Percentiles rank a stretch among this genome's conserved stretches.
These are phyloP conservation scores for Parathielavia hyrcaniae DNA, from an alignment of 495 filamentous ascomycete species.

Conservation along the genomic window DNA sequence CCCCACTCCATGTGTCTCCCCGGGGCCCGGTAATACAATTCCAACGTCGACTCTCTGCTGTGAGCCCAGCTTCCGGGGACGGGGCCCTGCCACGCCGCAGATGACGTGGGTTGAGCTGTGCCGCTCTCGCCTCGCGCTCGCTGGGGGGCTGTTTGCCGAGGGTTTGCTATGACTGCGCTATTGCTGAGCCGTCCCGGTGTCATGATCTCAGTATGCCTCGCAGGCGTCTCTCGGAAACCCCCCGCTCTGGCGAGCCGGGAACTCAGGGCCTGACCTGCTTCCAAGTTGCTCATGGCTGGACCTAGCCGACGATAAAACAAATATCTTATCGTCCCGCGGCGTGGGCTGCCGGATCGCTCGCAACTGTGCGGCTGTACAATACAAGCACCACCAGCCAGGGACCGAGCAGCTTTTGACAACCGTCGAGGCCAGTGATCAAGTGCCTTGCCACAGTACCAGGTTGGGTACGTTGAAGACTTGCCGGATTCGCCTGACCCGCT, in stretches of 20 bases:
- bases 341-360: constrained; percentile 9
- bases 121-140: not conserved
- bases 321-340: constrained; percentile 11
- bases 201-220: too few relatives aligned
- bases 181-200: too few relatives aligned
- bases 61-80: not conserved
- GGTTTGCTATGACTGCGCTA: too few relatives aligned
- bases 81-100: not conserved
- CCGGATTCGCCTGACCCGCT: constrained; percentile 11
- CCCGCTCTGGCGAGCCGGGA: not conserved
- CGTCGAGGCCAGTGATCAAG: not conserved
- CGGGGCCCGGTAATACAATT: constrained; percentile 19
- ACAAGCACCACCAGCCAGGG: constrained; percentile 16
- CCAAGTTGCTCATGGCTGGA: not conserved
- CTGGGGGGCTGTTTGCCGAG: not conserved
- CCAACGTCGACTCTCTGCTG: not conserved
- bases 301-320: too few relatives aligned
- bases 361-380: not conserved
- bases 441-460: not conserved
- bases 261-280: not conserved
- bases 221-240: constrained; percentile 3
- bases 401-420: not conserved
- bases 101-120: constrained; percentile 9
- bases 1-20: constrained; percentile 6
- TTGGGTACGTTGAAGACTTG: constrained; percentile 4